A percentile compares a stretch with the other conserved stretches of the same genome.
Conservation (phyloP, 1,284 basidiomycete species). For the Rhodotorula sp. region DNA sequence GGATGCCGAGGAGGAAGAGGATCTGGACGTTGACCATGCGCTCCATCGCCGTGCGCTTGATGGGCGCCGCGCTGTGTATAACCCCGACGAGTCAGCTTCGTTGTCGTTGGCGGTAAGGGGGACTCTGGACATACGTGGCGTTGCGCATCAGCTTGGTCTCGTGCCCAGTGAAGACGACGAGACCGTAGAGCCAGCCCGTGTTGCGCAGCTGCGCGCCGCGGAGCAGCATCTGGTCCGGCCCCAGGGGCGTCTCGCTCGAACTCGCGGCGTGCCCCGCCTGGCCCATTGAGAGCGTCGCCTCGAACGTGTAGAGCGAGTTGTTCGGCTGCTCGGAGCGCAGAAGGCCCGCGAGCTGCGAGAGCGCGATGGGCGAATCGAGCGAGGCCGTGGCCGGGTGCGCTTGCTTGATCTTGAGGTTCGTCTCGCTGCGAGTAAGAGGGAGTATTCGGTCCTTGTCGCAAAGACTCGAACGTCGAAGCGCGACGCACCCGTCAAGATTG, state of each 20-base stretch:
- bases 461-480: not conserved
- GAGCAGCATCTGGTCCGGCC: constrained; percentile 90
- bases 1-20: constrained; percentile 87
- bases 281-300: constrained; percentile 59
- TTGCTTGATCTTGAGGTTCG: constrained; percentile 98
- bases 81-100: not conserved
- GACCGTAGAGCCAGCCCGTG: constrained; percentile 92
- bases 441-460: constrained; percentile 12
- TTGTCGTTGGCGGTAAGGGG: too few species aligned
- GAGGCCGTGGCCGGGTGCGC: constrained; percentile 77
- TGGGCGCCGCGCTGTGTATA: constrained; percentile 73
- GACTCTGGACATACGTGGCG: constrained; percentile 67
- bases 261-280: constrained; percentile 52
- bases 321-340: constrained; percentile 95
- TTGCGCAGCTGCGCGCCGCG: constrained; percentile 95
- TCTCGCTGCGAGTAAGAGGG: constrained; percentile 64
- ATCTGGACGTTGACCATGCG: constrained; percentile 96
- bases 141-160: constrained; percentile 98
- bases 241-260: constrained; percentile 71
- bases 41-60: constrained; percentile 96
- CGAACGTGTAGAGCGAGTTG: constrained; percentile 95
- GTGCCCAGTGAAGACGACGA: constrained; percentile 94
- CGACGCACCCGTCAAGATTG: constrained; percentile 86
- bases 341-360: constrained; percentile 73
- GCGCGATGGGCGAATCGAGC: constrained; percentile 74